Evolutionary conservation across 805 yeast species (phyloP).

Genomic region (Candida incommunis): DNA sequence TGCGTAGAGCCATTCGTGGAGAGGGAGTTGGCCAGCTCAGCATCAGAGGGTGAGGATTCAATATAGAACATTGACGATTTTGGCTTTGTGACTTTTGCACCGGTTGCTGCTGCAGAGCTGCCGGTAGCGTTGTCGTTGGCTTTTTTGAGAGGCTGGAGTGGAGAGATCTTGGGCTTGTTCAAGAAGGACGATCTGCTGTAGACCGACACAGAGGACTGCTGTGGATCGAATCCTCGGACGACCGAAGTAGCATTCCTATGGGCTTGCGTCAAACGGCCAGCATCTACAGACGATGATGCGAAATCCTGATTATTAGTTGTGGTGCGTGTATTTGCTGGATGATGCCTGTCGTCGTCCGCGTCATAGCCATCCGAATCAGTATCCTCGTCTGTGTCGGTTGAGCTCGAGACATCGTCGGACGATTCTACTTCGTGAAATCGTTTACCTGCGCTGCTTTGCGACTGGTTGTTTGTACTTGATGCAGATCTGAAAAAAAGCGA

Average conservation of each 20-base stretch:
- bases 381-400: neutral
- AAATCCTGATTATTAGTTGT: too few species aligned
- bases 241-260: neutral
- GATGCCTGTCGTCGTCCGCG: too few species aligned
- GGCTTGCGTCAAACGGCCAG: neutral
- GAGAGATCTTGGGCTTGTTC: neutral
- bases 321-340: too few species aligned
- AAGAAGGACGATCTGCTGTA: neutral
- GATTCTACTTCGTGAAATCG: slow-evolving; percentile 3
- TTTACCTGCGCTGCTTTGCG: slow-evolving; percentile 6
- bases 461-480: slow-evolving; percentile 1
- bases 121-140: neutral
- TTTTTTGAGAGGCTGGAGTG: neutral
- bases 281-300: neutral
- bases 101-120: neutral
- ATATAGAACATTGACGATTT: slow-evolving; percentile 1
- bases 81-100: neutral
- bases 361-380: neutral
- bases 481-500: neutral
- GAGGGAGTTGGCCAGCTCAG: neutral
- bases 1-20: neutral
- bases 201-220: neutral
- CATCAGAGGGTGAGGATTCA: neutral
- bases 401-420: neutral
- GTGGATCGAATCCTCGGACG: neutral